These are phyloP conservation scores for Phytophthora europaea DNA, from an alignment of 352 stramenopile genomes.

Conservation along the genomic window DNA sequence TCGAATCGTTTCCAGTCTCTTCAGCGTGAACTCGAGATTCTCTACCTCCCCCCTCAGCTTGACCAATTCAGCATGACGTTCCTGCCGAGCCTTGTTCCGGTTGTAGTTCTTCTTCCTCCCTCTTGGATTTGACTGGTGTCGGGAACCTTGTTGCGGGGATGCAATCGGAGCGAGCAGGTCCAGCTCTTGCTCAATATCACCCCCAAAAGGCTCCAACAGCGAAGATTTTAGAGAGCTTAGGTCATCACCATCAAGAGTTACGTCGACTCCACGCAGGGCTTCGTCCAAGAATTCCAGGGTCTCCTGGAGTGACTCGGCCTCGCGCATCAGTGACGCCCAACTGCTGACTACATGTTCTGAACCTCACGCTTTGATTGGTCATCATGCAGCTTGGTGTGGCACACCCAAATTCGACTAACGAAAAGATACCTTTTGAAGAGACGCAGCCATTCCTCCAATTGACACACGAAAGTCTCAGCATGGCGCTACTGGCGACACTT, in stretches of 20 bases:
- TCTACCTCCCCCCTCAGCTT: slow-evolving; percentile 29
- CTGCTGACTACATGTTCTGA: neutral
- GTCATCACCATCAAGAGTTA: neutral
- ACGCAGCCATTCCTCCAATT: slow-evolving; percentile 12
- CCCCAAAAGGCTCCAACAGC: neutral
- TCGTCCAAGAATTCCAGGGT: slow-evolving; percentile 5
- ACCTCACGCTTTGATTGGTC: slow-evolving; percentile 1
- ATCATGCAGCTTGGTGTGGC: neutral
- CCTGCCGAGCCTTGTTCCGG: slow-evolving; percentile 32
- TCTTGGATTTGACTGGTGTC: neutral
- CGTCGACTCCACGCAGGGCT: neutral
- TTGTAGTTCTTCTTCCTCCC: slow-evolving; percentile 6
- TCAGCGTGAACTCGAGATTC: slow-evolving; percentile 26
- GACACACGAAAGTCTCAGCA: slow-evolving; percentile 28
- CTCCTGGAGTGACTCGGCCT: neutral
- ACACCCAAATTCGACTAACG: slow-evolving; percentile 1
- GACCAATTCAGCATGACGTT: slow-evolving; percentile 29
- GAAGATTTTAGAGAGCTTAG: neutral
- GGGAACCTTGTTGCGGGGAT: neutral
- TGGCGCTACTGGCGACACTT: slow-evolving; percentile 55
- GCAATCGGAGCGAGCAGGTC: neutral
- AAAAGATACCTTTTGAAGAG: slow-evolving; percentile 22
- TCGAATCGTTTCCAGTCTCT: slow-evolving; percentile 20
- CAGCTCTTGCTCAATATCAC: neutral
- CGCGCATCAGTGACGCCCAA: neutral